Base-by-base conservation (phyloP, 306 rosid genomes). In the Corylus heterophylla region DNA sequence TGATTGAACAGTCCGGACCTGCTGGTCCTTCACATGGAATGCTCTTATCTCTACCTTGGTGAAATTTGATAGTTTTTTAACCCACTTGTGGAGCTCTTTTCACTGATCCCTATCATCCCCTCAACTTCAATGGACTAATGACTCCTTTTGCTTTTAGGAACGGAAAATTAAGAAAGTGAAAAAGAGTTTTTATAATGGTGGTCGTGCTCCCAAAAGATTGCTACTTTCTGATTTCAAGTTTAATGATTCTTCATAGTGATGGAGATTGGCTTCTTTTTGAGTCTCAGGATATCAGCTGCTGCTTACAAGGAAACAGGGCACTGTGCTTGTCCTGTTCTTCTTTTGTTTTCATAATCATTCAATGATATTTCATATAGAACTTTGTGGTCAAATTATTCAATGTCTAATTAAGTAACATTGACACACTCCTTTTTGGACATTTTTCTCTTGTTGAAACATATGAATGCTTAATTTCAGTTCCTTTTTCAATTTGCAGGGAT, bases 401-500 rank as follows among this genome's bases (percentile, higher is more conserved):
- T 39, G 50, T 44, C 50, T 7, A 42, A 68, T 18, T 39, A 20
- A 68, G n/a, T 35, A 42, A 18, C 14, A n/a, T 18, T 39, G 48
- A 68, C 18, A 17, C 20, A 37, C 58, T 31, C 16, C 31, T 54
- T 71, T 81, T 51, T 68, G 27, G 69, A 66, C 69, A 25, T 52
- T 54, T 59, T 49, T 55, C 61, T 17, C 58, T 69, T 51, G 76
- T 68, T 55, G 9, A 22, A 22, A 22, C 25, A 22, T 22, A 22
- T 55, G 9, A 55, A 50, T 64, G 71, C 63, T 85, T 81, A 73
- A 71, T 64, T 44, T 72, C 13, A 61, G 50, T 54, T 77, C 48
- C 71, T 63, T 67, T 56, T 79, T 59, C 85, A 95, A 98, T 67
- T 56, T 79, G 61, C 85, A 95, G 98, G 96, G 93, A 95, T 79